Percentiles rank a stretch among this genome's conserved stretches.
These are phyloP conservation scores for Iris macrosiphon DNA, from an alignment of 106 monocot species.

Conservation along the genomic window DNA sequence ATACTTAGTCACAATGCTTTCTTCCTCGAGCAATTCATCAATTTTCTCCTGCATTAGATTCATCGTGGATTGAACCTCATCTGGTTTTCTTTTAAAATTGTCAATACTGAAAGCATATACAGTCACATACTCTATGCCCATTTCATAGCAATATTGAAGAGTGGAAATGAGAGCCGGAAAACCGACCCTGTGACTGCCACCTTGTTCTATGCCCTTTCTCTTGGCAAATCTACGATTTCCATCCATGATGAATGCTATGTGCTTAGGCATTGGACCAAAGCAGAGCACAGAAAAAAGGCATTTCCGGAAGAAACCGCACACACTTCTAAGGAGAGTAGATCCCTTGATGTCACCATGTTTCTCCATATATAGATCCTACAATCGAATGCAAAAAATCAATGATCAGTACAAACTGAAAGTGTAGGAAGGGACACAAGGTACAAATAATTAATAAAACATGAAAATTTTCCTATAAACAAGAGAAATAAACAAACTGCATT, in stretches of 20 bases:
- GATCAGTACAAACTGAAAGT: no score
- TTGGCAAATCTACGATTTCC: constrained; percentile 46
- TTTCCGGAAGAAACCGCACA: constrained; percentile 11
- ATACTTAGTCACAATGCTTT: constrained; percentile 16
- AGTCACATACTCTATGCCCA: constrained; percentile 33
- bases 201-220: constrained; percentile 1
- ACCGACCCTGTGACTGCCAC: constrained; percentile 14
- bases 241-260: constrained; percentile 55
- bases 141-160: constrained; percentile 36
- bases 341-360: not conserved
- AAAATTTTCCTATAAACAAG: no score
- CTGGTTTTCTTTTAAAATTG: constrained; percentile 38
- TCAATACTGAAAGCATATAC: constrained; percentile 54
- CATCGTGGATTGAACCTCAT: constrained; percentile 31
- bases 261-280: constrained; percentile 27
- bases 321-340: not conserved
- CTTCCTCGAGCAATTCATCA: constrained; percentile 22
- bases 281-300: constrained; percentile 26
- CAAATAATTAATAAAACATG: no score
- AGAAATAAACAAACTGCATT: no score
- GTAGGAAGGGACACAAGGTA: no score
- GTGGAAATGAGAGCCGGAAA: constrained; percentile 18
- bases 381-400: not conserved
- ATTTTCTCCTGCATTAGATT: constrained; percentile 36
- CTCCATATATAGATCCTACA: constrained; percentile 4